Conservation (phyloP, 148 eudicot species). For the Camellia granthamiana region DNA sequence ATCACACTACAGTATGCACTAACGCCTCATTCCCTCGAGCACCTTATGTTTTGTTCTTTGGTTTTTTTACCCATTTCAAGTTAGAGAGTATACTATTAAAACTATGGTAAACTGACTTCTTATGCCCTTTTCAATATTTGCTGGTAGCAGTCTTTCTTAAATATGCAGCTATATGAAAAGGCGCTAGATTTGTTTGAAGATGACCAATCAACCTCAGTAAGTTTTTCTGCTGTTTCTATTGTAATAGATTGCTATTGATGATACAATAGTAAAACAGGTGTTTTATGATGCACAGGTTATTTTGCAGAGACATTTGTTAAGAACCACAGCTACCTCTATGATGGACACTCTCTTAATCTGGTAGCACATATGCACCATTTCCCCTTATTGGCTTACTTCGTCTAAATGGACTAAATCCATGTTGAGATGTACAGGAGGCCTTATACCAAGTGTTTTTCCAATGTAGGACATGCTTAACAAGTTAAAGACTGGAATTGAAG, state of each 20-base stretch:
- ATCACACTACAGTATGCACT: background rate
- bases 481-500: conserved; percentile 78
- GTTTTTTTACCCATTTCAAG: background rate
- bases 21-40: too few species aligned
- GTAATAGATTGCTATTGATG: conserved; percentile 8
- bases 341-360: conserved; percentile 67
- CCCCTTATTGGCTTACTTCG: background rate
- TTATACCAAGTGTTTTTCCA: conserved; percentile 9
- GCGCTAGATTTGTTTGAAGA: conserved; percentile 92
- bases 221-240: conserved; percentile 20
- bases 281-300: conserved; percentile 45
- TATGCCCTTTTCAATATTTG: conserved; percentile 10
- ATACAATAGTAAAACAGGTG: background rate
- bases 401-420: background rate
- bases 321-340: conserved; percentile 66
- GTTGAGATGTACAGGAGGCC: conserved; percentile 2
- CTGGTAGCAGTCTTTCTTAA: conserved; percentile 61
- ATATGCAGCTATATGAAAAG: conserved; percentile 87
- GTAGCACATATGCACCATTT: conserved; percentile 32
- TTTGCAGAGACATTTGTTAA: conserved; percentile 84
- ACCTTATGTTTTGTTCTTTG: background rate
- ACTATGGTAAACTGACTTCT: conserved; percentile 1
- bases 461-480: conserved; percentile 75
- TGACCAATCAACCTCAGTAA: conserved; percentile 80
- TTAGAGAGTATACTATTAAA: background rate